These are phyloP conservation scores for Astrothelium macrocarpum DNA, from an alignment of 495 filamentous ascomycete species.

Conservation along the genomic window DNA sequence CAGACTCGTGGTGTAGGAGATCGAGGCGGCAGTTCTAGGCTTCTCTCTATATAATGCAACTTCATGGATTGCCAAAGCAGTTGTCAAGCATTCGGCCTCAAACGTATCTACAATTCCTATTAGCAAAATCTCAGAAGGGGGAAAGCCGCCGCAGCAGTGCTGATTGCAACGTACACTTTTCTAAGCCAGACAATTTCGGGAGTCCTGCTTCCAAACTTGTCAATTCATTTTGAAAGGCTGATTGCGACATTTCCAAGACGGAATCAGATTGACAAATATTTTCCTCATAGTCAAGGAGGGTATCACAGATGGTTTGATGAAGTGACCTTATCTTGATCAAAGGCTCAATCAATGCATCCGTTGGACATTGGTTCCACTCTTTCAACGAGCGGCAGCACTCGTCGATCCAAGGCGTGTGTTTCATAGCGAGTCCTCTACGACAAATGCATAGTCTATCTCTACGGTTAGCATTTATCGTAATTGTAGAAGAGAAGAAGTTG, in stretches of 20 bases:
- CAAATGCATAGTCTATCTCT: background rate
- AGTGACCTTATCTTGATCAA: background rate
- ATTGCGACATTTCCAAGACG: slow-evolving; percentile 2
- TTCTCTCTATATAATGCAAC: background rate
- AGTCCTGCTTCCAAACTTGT: background rate
- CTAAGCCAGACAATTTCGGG: background rate
- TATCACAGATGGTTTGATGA: slow-evolving; percentile 1
- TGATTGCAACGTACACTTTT: background rate
- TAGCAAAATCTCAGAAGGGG: background rate
- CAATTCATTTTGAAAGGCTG: slow-evolving; percentile 3
- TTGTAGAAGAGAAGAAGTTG: background rate
- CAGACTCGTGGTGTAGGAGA: background rate
- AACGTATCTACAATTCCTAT: background rate
- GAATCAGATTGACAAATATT: background rate
- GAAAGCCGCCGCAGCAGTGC: background rate
- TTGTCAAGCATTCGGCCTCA: background rate
- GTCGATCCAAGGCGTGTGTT: background rate
- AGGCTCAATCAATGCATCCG: background rate
- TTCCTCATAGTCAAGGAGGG: background rate
- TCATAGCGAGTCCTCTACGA: background rate
- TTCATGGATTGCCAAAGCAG: background rate
- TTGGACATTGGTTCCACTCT: background rate
- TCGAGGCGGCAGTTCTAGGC: background rate
- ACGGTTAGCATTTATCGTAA: background rate
- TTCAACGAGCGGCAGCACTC: background rate